These are phyloP conservation scores for Globisporangium ultimum DNA, from an alignment of 352 stramenopile genomes.

Conservation along the genomic window DNA sequence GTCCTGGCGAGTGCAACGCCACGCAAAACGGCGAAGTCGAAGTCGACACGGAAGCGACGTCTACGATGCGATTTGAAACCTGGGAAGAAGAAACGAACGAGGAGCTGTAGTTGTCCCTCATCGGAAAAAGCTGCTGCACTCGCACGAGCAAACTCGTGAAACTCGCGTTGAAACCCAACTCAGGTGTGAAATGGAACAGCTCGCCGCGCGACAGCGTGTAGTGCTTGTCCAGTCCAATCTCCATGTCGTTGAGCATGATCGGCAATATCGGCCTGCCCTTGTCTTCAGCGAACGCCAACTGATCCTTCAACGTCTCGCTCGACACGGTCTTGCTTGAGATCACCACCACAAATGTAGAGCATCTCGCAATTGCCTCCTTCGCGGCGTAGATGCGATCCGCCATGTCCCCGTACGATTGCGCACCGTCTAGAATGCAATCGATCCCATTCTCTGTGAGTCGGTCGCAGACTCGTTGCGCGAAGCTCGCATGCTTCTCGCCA, in stretches of 20 bases:
- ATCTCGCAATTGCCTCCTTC: too few relatives aligned
- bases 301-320: too few relatives aligned
- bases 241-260: too few relatives aligned
- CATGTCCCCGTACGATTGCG: conserved; percentile 46
- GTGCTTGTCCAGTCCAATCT: conserved; percentile 73
- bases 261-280: too few relatives aligned
- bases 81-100: too few relatives aligned
- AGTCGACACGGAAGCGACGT: too few relatives aligned
- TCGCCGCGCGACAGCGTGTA: conserved; percentile 73
- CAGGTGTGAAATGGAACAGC: conserved; percentile 76
- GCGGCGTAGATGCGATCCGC: conserved; percentile 57
- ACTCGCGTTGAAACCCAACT: conserved; percentile 75
- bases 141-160: conserved; percentile 46
- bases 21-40: too few relatives aligned
- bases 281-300: too few relatives aligned
- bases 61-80: too few relatives aligned
- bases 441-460: conserved; percentile 51
- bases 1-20: too few relatives aligned
- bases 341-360: too few relatives aligned
- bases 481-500: conserved; percentile 69
- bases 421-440: conserved; percentile 51
- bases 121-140: conserved; percentile 41
- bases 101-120: background rate
- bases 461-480: conserved; percentile 54
- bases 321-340: too few relatives aligned